Base-by-base conservation (phyloP, 2,329 filamentous ascomycete genomes). In the Hypoxylon sp. region DNA sequence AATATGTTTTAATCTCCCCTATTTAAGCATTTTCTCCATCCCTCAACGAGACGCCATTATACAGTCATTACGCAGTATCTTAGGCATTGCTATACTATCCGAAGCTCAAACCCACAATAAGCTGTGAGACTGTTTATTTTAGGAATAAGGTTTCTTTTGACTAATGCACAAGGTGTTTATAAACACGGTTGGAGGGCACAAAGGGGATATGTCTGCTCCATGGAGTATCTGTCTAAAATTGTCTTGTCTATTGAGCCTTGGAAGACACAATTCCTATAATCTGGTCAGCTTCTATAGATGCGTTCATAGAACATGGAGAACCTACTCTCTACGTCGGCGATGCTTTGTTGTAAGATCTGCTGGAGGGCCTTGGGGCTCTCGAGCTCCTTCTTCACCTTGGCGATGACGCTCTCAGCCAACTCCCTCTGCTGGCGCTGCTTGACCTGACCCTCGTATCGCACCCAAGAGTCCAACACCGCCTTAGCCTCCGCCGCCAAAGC, bases 391-490 rank as follows among this genome's bases (percentile, higher is more conserved):
- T 90, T 88, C 72, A 97, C 94, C 86, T 97, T 99, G 81, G 89
- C 86, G 70, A 99, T 97, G 76, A 99, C 82, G 75, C 79, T 85
- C 72, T 96, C 87, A 61, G 94, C 91, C 63, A 99, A 86, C 83
- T 99, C 94, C 77, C 83, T 88, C 84, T 99, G 94, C 82, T 99
- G 91, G 75, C 94, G 89, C 81, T 93, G 89, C 89, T 97, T 99
- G 71, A 99, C 92, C 82, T 97, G 94, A 68, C 89, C 81, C 82
- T 99, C 94, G 77, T 99, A 99, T 73, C 94, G 89, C 62, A 97
- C 92, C 95, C 94, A 99, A 51, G 91, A 97, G 75, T 99, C 94
- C 62, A 99, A 87, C 53, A 97, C 94, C 57, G 83, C 70, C 88
- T 97, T 99, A 71, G 93, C 93, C 83, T 99, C 94, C 61, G 85